phyloP scores from a whole-genome alignment of 73 alveolate genomes.

The Diophrys appendiculata region DNA sequence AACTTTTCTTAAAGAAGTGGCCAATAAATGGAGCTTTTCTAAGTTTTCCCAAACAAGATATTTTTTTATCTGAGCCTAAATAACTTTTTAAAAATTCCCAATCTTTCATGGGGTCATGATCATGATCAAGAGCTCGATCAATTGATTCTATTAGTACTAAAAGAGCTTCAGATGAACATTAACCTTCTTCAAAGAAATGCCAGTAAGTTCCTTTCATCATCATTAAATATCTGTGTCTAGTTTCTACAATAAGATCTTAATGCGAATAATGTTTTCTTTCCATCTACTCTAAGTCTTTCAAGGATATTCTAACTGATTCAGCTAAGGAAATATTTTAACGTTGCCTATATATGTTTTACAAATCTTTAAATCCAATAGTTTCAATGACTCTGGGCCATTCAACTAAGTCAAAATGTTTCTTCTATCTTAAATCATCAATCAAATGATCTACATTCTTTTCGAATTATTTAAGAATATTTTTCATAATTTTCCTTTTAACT shows the following conservation, averaged over 20 bases:
- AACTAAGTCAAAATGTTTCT: conserved; percentile 47
- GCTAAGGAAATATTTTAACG: not conserved
- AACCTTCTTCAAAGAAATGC: conserved; percentile 40
- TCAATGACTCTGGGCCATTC: conserved; percentile 38
- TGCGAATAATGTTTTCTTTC: conserved; percentile 22
- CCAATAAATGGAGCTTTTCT: conserved; percentile 1
- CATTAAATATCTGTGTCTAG: conserved; percentile 59
- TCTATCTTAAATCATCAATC: conserved; percentile 22
- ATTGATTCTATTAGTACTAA: conserved; percentile 36
- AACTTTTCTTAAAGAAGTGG: conserved; percentile 17
- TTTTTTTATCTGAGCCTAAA: not conserved
- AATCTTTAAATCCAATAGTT: conserved; percentile 27
- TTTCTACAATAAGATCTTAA: conserved; percentile 44
- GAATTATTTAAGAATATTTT: conserved; percentile 13
- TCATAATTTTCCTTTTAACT: conserved; percentile 21
- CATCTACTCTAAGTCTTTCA: not conserved
- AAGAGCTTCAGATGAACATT: conserved; percentile 45
- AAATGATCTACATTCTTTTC: conserved; percentile 8
- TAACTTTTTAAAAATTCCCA: conserved; percentile 52
- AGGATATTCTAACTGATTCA: not conserved
- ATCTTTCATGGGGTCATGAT: conserved; percentile 19
- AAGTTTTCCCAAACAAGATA: not conserved
- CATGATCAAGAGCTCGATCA: conserved; percentile 58
- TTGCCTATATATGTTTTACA: not conserved
- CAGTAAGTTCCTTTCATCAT: conserved; percentile 64